Conservation (phyloP, 331 rosid genomes). For the Cydonia oblonga region DNA sequence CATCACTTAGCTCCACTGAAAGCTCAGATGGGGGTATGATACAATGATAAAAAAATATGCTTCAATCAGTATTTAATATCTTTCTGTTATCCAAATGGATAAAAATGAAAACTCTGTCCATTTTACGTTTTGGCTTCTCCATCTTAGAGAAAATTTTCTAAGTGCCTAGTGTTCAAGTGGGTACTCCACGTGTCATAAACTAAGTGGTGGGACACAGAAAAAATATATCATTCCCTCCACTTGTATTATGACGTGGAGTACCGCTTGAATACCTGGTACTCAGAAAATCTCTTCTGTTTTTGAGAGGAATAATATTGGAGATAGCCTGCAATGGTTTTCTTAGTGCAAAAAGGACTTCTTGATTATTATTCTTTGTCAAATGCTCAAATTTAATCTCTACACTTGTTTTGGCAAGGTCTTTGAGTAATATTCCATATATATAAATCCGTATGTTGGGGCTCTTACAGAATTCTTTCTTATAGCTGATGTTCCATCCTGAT, state of each 20-base stretch:
- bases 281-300: too few species aligned
- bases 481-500: not conserved
- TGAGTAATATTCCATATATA: not conserved
- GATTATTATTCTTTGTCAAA: not conserved
- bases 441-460: not conserved
- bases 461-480: not conserved
- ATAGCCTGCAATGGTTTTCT: too few species aligned
- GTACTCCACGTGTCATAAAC: too few species aligned
- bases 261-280: too few species aligned
- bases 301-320: not conserved
- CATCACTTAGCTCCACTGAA: constrained; percentile 86
- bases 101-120: not conserved
- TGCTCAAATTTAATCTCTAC: not conserved
- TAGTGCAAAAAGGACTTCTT: not conserved
- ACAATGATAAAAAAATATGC: not conserved
- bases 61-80: not conserved
- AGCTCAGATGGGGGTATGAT: constrained; percentile 80
- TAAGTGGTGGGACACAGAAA: too few species aligned
- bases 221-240: too few species aligned
- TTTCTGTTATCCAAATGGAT: not conserved
- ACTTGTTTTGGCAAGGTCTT: not conserved
- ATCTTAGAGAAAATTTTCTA: not conserved
- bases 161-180: too few species aligned
- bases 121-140: not conserved
- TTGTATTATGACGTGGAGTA: too few species aligned